These are phyloP conservation scores for Rhodosporidiobolus odoratus DNA, from an alignment of 768 basidiomycete species.

Conservation along the genomic window DNA sequence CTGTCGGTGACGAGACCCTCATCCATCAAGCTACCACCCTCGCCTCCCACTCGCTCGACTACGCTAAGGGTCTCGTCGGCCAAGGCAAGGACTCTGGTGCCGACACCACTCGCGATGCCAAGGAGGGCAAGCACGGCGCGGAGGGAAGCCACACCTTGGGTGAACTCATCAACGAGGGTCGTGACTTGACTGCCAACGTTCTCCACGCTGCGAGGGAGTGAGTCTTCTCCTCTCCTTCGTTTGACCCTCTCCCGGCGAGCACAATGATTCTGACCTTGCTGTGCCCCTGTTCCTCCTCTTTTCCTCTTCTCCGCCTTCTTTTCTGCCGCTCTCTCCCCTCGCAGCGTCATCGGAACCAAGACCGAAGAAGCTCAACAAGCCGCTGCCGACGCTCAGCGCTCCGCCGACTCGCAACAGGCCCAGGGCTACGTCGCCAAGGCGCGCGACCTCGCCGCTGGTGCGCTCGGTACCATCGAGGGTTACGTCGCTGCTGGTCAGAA, in stretches of 20 bases:
- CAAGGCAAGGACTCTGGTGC: constrained; percentile 20
- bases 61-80: constrained; percentile 24
- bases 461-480: constrained; percentile 16
- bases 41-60: constrained; percentile 19
- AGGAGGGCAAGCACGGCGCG: background rate
- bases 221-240: constrained; percentile 1
- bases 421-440: constrained; percentile 33
- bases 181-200: constrained; percentile 18
- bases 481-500: constrained; percentile 19
- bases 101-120: background rate
- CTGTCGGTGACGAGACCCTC: constrained; percentile 25
- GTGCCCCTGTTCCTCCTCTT: background rate
- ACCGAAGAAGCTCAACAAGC: constrained; percentile 32
- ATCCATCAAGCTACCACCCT: constrained; percentile 8
- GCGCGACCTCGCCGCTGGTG: constrained; percentile 15
- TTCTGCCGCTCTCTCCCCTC: background rate
- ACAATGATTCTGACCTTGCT: too few species aligned
- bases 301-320: background rate
- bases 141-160: constrained; percentile 18
- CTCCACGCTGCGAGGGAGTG: constrained; percentile 16
- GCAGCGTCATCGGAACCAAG: constrained; percentile 12
- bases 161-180: constrained; percentile 19
- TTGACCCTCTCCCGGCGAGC: too few species aligned
- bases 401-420: constrained; percentile 13
- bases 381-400: constrained; percentile 21